phyloP scores from a whole-genome alignment of 2,329 filamentous ascomycete genomes.

The Alternaria brassicicola region DNA sequence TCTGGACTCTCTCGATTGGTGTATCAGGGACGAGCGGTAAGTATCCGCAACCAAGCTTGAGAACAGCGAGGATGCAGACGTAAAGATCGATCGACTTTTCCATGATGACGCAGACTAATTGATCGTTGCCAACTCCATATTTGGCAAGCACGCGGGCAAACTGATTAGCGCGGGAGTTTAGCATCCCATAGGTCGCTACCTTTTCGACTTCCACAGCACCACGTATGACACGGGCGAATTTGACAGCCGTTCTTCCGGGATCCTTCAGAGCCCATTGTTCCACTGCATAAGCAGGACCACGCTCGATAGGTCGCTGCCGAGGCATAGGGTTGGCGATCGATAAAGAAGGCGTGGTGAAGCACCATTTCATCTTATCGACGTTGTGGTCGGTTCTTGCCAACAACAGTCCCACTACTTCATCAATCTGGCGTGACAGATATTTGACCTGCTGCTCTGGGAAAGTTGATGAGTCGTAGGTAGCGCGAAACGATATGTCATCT shows the following conservation, averaged over 20 bases:
- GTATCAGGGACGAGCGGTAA: constrained; percentile 79
- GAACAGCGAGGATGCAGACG: constrained; percentile 71
- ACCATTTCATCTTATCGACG: constrained; percentile 35
- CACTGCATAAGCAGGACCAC: constrained; percentile 54
- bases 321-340: constrained; percentile 53
- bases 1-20: constrained; percentile 64
- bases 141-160: constrained; percentile 64
- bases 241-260: constrained; percentile 66
- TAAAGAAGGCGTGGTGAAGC: constrained; percentile 33
- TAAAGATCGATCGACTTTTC: constrained; percentile 78
- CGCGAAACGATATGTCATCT: constrained; percentile 56
- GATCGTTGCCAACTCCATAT: constrained; percentile 56
- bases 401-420: constrained; percentile 57
- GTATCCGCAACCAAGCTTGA: constrained; percentile 79
- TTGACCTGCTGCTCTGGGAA: constrained; percentile 63
- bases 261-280: constrained; percentile 57
- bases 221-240: constrained; percentile 62
- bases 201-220: constrained; percentile 43
- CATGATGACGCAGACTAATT: constrained; percentile 75
- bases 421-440: constrained; percentile 66
- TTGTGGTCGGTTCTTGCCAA: constrained; percentile 44
- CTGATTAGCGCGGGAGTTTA: constrained; percentile 69
- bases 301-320: constrained; percentile 17
- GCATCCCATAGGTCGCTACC: constrained; percentile 65
- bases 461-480: constrained; percentile 60